Evolutionary conservation across 108 stramenopile genomes (phyloP).

Genomic region (Pelagomonas calceolata): DNA sequence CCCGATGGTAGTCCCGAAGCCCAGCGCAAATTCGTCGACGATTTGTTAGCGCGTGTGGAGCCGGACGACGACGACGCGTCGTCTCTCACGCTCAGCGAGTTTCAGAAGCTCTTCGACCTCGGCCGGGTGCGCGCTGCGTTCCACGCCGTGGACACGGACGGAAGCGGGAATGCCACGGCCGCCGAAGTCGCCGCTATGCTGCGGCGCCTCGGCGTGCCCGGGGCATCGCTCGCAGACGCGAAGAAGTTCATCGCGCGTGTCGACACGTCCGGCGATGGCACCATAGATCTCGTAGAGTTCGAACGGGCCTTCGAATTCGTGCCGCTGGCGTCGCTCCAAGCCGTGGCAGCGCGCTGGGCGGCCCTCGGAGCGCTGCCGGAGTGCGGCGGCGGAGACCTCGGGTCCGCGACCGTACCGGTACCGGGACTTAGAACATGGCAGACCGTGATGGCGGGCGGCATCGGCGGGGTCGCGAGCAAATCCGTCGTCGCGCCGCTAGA

Average conservation of each 20-base stretch:
- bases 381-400: slow-evolving; percentile 1
- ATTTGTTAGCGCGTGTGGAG: no score
- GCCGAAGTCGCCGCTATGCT: no score
- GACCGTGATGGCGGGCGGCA: slow-evolving; percentile 6
- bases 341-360: slow-evolving; percentile 8
- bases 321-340: slow-evolving; percentile 7
- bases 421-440: slow-evolving; percentile 2
- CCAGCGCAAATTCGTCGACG: no score
- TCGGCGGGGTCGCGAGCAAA: slow-evolving; percentile 4
- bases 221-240: background rate
- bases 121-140: no score
- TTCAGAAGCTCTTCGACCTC: no score
- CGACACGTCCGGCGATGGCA: background rate
- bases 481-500: slow-evolving; percentile 13
- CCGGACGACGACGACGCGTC: no score
- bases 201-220: no score
- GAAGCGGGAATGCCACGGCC: no score
- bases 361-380: background rate
- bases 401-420: slow-evolving; percentile 2
- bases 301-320: slow-evolving; percentile 5
- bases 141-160: no score
- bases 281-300: background rate
- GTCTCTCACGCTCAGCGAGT: no score
- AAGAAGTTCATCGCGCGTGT: background rate
- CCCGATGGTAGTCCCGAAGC: no score